Percentiles rank a stretch among this genome's conserved stretches.
Evolutionary conservation across 2,329 filamentous ascomycete genomes (phyloP).

Genomic region (Ascochyta pisi): DNA sequence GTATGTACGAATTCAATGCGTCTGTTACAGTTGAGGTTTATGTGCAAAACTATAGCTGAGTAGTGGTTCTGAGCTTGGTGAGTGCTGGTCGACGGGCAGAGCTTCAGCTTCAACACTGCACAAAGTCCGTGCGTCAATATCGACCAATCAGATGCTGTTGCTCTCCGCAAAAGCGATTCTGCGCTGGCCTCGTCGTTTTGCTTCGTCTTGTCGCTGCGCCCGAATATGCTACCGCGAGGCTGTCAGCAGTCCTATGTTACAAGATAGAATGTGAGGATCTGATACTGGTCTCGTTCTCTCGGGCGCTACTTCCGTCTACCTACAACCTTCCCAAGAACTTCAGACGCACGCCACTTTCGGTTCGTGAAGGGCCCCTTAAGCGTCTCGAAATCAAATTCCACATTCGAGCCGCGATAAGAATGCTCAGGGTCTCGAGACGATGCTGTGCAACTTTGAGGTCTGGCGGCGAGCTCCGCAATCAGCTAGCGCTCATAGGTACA

Average conservation of each 20-base stretch:
- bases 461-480: background rate
- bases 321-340: too few species aligned
- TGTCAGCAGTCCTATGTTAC: too few species aligned
- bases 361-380: background rate
- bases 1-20: background rate
- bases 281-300: too few species aligned
- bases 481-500: background rate
- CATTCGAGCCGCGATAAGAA: background rate
- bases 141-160: conserved; percentile 1
- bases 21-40: too few species aligned
- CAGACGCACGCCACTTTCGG: too few species aligned
- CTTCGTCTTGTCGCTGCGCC: background rate
- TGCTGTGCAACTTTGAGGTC: background rate
- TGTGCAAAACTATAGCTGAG: background rate
- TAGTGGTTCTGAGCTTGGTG: background rate
- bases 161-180: conserved; percentile 2
- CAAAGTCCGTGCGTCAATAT: background rate
- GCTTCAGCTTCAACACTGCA: conserved; percentile 6
- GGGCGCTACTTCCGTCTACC: too few species aligned
- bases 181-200: background rate
- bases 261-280: too few species aligned
- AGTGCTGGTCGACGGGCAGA: background rate
- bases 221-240: too few species aligned
- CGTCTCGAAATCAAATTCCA: background rate
- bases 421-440: background rate